phyloP scores from a whole-genome alignment of 495 filamentous ascomycete genomes.

The Penicillium desertorum region DNA sequence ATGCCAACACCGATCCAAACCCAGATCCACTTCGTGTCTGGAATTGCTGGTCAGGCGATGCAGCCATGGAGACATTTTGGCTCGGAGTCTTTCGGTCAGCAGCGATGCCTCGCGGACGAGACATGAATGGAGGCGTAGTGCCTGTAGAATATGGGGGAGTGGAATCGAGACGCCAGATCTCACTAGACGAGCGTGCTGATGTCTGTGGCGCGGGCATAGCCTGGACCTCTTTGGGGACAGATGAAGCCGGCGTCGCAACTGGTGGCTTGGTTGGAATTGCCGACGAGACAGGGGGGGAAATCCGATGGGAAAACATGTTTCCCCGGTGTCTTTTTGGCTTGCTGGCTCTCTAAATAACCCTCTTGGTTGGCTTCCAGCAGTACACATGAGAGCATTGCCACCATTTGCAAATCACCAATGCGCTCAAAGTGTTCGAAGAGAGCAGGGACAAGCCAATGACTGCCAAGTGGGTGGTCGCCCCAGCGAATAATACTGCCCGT shows the following conservation, averaged over 20 bases:
- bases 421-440: constrained; percentile 75
- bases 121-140: constrained; percentile 62
- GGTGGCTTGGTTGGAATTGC: constrained; percentile 35
- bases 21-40: constrained; percentile 44
- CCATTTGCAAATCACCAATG: constrained; percentile 83
- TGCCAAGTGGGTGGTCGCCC: constrained; percentile 78
- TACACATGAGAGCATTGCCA: constrained; percentile 91
- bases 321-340: constrained; percentile 17
- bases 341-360: constrained; percentile 19
- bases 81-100: constrained; percentile 39
- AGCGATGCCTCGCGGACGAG: constrained; percentile 33
- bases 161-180: constrained; percentile 44
- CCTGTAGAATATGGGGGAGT: constrained; percentile 58
- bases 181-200: constrained; percentile 47
- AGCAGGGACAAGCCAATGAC: constrained; percentile 64
- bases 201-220: constrained; percentile 57
- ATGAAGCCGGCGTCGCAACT: constrained; percentile 41
- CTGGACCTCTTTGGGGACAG: constrained; percentile 59
- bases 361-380: constrained; percentile 62
- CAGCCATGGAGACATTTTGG: constrained; percentile 62
- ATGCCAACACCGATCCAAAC: constrained; percentile 60
- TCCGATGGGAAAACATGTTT: constrained; percentile 37
- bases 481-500: constrained; percentile 69
- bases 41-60: constrained; percentile 66
- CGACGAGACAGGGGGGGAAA: constrained; percentile 27